Evolutionary conservation across 208 protist species (phyloP), one percentile per base, ranked within the genome.

Genomic region (Sergeia podlipaevii): DNA sequence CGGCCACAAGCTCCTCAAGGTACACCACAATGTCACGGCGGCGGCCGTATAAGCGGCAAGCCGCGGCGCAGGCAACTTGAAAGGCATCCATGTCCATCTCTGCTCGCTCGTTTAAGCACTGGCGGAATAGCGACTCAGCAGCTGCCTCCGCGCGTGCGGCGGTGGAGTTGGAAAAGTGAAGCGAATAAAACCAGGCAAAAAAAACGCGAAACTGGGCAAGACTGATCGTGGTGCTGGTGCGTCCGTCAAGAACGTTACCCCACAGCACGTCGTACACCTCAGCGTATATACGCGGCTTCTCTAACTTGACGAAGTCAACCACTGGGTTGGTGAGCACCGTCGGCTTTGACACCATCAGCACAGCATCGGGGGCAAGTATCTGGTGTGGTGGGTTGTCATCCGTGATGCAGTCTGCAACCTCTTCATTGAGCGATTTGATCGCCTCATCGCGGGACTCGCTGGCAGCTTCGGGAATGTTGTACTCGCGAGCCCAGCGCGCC

Each of bases 371-470:
- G 20, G 66, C 39, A 21, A 95, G 56, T 13, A 95, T 62, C 15
- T 27, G 47, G 51, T 70, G 58, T 18, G 88, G 88, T 28, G 64
- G 52, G 46, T 85, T 77, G 65, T 95, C 89, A 30, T 70, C 68
- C 4, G 79, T 87, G 13, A 95, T 66, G 60, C 77, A 86, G 13
- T 89, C 71, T 3, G 77, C 54, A 2, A 95, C 53, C 53, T 91
- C 76, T 5, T 64, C 36, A 34, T 77, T 47, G 32, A 72, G 65
- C 36, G 65, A 60, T 3, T 66, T 49, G 3, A 74, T 51, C 50
- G 51, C 62, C 3, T 59, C 20, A 29, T 70, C 58, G 34, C 42
- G 60, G 20, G 65, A 32, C 3, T 42, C 53, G 11, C 52, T 20
- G 58, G 57, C 43, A 39, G 58, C 60, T n/a, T 71, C 11, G n/a